phyloP scores from a whole-genome alignment of 345 rosid species.

The Eucalyptus erythrocorys region DNA sequence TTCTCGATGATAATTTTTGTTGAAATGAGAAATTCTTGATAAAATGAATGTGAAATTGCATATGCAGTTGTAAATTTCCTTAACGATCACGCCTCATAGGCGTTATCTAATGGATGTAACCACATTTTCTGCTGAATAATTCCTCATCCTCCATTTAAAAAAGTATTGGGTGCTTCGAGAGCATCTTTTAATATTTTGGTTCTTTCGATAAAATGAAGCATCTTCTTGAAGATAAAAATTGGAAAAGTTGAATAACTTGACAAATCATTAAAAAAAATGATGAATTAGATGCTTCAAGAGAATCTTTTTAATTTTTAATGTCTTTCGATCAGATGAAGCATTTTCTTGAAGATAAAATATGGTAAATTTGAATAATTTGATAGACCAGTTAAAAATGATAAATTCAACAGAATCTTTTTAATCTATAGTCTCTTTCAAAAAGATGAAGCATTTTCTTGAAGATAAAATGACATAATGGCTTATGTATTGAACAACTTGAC shows the following conservation, averaged over 20 bases:
- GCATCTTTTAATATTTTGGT: background rate
- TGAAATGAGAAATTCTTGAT: background rate
- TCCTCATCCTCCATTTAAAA: background rate
- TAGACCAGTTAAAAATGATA: too few species aligned
- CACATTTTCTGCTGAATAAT: background rate
- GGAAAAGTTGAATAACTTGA: background rate
- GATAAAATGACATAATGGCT: too few species aligned
- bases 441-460: too few species aligned
- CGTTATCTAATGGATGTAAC: background rate
- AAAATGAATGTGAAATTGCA: background rate
- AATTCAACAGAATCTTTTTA: too few species aligned
- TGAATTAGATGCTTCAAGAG: too few species aligned
- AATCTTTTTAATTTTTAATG: too few species aligned
- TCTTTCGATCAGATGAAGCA: too few species aligned
- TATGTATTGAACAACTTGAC: too few species aligned
- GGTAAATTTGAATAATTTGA: too few species aligned
- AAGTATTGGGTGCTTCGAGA: background rate
- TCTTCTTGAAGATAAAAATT: background rate
- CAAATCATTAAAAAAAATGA: too few species aligned
- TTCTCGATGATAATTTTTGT: background rate
- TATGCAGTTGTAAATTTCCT: background rate
- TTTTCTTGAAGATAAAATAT: too few species aligned
- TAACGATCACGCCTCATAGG: background rate
- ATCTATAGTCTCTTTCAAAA: too few species aligned
- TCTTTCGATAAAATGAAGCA: background rate